Base-by-base conservation (phyloP, 2,329 filamentous ascomycete species). In the Aspergillus amoenus region DNA sequence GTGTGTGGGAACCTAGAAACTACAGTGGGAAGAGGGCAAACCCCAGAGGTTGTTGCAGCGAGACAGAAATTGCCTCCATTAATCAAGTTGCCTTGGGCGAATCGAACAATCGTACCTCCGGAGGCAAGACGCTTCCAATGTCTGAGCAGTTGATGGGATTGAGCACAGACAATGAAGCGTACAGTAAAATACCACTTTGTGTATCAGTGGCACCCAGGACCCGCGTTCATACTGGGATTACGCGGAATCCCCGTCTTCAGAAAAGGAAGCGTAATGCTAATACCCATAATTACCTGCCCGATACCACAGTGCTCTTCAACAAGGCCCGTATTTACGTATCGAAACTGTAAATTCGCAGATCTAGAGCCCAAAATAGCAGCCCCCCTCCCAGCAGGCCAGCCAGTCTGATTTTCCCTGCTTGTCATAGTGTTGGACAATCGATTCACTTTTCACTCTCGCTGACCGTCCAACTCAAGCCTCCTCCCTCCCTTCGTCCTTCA, bases 301-400 rank as follows among this genome's bases (percentile, higher is more conserved):
- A n/a, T 34, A 32, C n/a, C 30, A 4, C n/a, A 15, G 9, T 5
- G 27, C 44, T 30, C 13, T n/a, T 13, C n/a, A 18, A 34, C 27
- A 6, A 15, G 17, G 15, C n/a, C 9, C 8, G 44, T 62, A 49
- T 27, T 37, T 17, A 30, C 42, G 41, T 46, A 53, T 12, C 21
- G 13, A 4, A 24, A 39, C 49, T 21, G 55, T 57, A 62, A 64
- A 59, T 63, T 64, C 58, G 58, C 55, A 62, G 57, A 59, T 61
- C 55, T 58, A 61, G 60, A 60, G 62, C 66, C 66, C 66, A 69
- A 70, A 70, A 70, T 70, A 69, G 67, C 65, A 56, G 56, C 47
- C 57, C 56, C 60, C 60, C 55, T 56, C 55, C 34, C 41, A 49
- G 56, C 62, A 50, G 47, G 60, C 60, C 65, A 59, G 59, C 62